Evolutionary conservation across 331 rosid species (phyloP), one percentile per base, ranked within the genome.

Genomic region (Rosa hybrid): DNA sequence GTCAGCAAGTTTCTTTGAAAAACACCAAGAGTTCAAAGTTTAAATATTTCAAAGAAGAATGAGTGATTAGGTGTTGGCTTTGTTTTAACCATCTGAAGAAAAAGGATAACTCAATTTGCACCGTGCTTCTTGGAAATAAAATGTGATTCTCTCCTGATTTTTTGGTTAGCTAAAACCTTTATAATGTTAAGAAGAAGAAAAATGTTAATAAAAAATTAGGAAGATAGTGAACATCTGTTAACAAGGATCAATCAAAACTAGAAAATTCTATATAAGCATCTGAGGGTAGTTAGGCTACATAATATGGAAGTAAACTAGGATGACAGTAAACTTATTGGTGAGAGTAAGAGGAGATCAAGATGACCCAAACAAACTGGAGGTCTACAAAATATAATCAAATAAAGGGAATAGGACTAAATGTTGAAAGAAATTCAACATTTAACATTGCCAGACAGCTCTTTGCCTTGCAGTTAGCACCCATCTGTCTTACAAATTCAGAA

Each of bases 321-420:
- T 5, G 50, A 21, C 38, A 45, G 73, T 13, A 53, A 16, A 1
- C 39, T 34, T 62, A 44, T 18, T 0, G 21, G 16, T 30, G 41
- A 71, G 70, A 59, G 79, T n/a, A 21, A 23, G 42, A 54, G 41
- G 34, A 62, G 50, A 46, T 60, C 8, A 77, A 64, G 12, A 46
- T 5, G 16, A 63, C 12, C 21, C 68, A 45, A 48, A 5, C 49
- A 38, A 53, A 54, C 8, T 17, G 50, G 56, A 76, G 60, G 46
- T 57, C 12, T 8, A 59, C 23, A 30, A 17, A 76, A 63, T 12
- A 5, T 1, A 63, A 72, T 20, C 0, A 27, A 51, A 72, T 27
- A 9, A 73, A 34, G 12, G 65, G 65, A 39, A 56, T 11, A 56
- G 13, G 68, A n/a, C 14, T 39, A 56, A 7, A 38, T 50, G 20